Percentiles rank a stretch among this genome's conserved stretches.
Evolutionary conservation across 1,139 yeast genomes (phyloP).

Genomic region (Groenewaldozyma sp.): DNA sequence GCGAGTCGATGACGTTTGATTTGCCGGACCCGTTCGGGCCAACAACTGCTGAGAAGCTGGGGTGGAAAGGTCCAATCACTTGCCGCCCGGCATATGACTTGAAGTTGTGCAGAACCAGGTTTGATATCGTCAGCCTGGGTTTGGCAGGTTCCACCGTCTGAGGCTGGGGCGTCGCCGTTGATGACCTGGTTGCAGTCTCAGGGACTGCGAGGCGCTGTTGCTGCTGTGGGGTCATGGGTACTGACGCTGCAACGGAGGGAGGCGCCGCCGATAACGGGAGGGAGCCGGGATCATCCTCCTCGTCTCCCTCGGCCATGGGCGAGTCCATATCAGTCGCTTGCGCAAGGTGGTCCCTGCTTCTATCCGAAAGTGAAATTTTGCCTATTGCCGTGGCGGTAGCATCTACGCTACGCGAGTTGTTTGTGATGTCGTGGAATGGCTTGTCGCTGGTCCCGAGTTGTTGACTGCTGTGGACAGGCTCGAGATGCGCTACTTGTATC

Average conservation of each 20-base stretch:
- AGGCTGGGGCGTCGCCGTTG: neutral
- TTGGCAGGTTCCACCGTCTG: conserved; percentile 7
- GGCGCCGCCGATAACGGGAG: too few relatives aligned
- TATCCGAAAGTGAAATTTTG: neutral
- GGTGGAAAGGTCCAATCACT: conserved; percentile 86
- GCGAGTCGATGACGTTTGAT: conserved; percentile 92
- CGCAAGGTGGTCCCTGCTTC: too few relatives aligned
- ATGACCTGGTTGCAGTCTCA: neutral
- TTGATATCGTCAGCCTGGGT: conserved; percentile 60
- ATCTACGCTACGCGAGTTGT: neutral
- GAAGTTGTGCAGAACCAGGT: conserved; percentile 70
- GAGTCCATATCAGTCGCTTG: conserved; percentile 1
- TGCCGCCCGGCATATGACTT: conserved; percentile 96
- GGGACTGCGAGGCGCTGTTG: neutral
- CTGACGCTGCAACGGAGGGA: neutral
- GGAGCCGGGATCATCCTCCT: neutral
- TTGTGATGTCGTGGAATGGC: neutral
- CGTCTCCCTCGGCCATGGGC: neutral
- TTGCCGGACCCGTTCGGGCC: conserved; percentile 99
- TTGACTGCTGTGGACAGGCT: conserved; percentile 15
- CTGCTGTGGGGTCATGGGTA: neutral
- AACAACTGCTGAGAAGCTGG: conserved; percentile 89
- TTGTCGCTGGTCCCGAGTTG: too few relatives aligned
- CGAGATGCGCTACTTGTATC: conserved; percentile 17
- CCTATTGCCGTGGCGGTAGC: conserved; percentile 2